phyloP scores from a whole-genome alignment of 495 filamentous ascomycete genomes.

The Coniosporium apollinis region DNA sequence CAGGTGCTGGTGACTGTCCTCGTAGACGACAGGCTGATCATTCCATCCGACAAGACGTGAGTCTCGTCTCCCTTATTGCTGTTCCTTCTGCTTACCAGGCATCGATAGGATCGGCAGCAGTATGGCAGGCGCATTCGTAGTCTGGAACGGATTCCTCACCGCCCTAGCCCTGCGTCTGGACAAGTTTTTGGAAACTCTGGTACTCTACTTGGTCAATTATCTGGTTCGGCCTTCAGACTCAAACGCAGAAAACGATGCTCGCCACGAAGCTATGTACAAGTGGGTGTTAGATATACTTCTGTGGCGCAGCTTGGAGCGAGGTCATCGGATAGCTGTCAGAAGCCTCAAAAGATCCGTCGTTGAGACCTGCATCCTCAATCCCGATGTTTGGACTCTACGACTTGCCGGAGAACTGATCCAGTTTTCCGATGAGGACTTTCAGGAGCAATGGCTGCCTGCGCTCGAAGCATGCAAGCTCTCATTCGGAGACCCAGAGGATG shows the following conservation, averaged over 20 bases:
- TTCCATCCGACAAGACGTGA: slow-evolving; percentile 12
- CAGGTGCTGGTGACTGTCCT: slow-evolving; percentile 6
- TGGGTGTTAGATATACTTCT: slow-evolving; percentile 17
- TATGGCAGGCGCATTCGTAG: slow-evolving; percentile 19
- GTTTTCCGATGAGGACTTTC: slow-evolving; percentile 1
- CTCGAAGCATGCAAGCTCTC: too few species aligned
- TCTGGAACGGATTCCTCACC: slow-evolving; percentile 20
- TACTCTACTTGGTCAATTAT: slow-evolving; percentile 2
- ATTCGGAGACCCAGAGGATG: too few species aligned
- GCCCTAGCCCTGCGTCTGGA: slow-evolving; percentile 1
- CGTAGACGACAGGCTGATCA: slow-evolving; percentile 10
- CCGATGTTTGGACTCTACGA: slow-evolving; percentile 6
- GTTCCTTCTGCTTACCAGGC: background rate
- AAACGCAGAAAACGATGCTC: slow-evolving; percentile 1
- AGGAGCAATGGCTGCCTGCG: slow-evolving; percentile 6
- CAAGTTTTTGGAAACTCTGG: slow-evolving; percentile 5
- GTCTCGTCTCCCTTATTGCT: slow-evolving; percentile 1
- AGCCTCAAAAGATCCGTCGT: slow-evolving; percentile 3
- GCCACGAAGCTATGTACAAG: slow-evolving; percentile 11
- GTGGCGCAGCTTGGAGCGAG: background rate
- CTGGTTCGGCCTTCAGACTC: slow-evolving; percentile 1
- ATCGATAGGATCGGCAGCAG: slow-evolving; percentile 4
- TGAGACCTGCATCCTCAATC: slow-evolving; percentile 10
- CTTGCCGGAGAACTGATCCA: slow-evolving; percentile 7
- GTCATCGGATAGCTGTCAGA: background rate